Evolutionary conservation across 176 grass and related monocot species (phyloP), one percentile per base, ranked within the genome.

Genomic region (Miscanthus lutarioriparius): DNA sequence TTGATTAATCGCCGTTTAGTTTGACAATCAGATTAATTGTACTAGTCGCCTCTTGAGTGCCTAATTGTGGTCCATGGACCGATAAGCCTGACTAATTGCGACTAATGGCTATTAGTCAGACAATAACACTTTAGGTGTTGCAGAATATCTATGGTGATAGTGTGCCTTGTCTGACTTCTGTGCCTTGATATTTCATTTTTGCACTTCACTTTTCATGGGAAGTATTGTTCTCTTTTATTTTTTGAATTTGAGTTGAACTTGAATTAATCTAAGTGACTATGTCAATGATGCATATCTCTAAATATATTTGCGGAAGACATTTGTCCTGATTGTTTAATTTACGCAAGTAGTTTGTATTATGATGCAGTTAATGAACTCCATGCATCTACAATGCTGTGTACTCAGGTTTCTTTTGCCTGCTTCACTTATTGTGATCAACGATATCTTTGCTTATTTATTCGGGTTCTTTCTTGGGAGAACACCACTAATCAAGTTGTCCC

Each of bases 391-490:
- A 81, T 77, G 15, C 17, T 75, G 74, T 94, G 43, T 56, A n/a
- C 76, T 65, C 79, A 99, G 97, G 97, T 99, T 99, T 92, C 91
- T 99, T 48, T 84, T 99, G 72, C 97, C 97, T 64, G 97, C 97
- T 77, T 99, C 97, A 10, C 94, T 99, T 70, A 99, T 99, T 66
- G 91, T 93, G 70, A 96, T 99, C 71, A 99, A 96, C 70, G 97
- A 99, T 39, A 93, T 99, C 41, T 92, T 90, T 65, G 97, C 97
- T 17, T 99, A 99, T 89, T 91, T 99, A 84, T 96, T 99, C 48
- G 97, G 97, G 25, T 99, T 99, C 76, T 99, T 99, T 89, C 92
- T 99, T 82, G 97, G 97, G 67, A 96, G 84, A 79, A 99, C 93
- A 51, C 97, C 97, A 30, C 77, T 99, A 85, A 99, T 99, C 83